phyloP scores from a whole-genome alignment of 1,284 basidiomycete genomes.

The Papiliotrema terrestris region DNA sequence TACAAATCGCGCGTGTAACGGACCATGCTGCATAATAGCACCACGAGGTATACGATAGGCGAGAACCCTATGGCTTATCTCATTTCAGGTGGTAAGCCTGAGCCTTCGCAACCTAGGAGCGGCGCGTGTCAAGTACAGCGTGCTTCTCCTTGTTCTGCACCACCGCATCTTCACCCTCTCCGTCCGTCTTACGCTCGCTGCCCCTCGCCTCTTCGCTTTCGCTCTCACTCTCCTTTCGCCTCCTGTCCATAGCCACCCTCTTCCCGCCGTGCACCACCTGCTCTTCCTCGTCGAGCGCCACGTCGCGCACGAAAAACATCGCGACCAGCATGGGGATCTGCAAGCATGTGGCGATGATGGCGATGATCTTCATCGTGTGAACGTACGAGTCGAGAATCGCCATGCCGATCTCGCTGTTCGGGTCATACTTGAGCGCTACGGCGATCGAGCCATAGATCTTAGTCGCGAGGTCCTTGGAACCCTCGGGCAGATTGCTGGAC shows the following conservation, averaged over 20 bases:
- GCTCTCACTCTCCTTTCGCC: neutral
- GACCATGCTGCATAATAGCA: too few relatives aligned
- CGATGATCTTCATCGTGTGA: conserved; percentile 16
- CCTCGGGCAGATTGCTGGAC: conserved; percentile 8
- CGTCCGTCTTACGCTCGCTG: too few relatives aligned
- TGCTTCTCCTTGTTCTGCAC: too few relatives aligned
- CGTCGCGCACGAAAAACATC: conserved; percentile 16
- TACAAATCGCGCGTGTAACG: too few relatives aligned
- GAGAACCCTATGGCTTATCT: too few relatives aligned
- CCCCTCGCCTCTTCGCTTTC: too few relatives aligned
- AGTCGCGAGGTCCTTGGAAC: neutral
- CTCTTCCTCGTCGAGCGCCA: conserved; percentile 12
- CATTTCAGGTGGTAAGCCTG: too few relatives aligned
- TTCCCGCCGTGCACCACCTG: conserved; percentile 12
- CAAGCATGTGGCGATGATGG: conserved; percentile 15
- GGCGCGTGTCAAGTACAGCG: too few relatives aligned
- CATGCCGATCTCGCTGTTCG: conserved; percentile 8
- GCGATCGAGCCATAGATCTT: neutral
- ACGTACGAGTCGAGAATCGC: conserved; percentile 12
- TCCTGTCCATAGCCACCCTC: conserved; percentile 7
- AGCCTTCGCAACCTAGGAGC: too few relatives aligned
- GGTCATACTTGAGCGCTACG: neutral
- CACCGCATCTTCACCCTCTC: too few relatives aligned
- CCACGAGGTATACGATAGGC: too few relatives aligned
- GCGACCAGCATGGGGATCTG: conserved; percentile 17